These are phyloP conservation scores for Santalum album DNA, from an alignment of 164 flowering plant genomes.

Conservation along the genomic window DNA sequence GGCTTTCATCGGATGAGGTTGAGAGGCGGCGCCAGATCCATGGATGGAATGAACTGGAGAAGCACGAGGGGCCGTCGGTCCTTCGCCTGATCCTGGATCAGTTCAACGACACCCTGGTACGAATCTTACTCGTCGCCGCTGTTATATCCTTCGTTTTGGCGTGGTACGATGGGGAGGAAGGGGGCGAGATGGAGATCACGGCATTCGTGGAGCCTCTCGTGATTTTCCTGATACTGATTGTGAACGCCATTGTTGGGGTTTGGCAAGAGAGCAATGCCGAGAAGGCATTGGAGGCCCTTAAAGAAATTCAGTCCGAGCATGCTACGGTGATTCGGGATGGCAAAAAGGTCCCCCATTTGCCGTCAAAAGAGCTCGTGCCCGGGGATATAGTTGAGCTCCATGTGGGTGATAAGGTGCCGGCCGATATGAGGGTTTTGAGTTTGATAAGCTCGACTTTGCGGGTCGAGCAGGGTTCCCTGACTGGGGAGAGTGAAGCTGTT, in stretches of 20 bases:
- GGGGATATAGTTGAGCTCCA: conserved; percentile 50
- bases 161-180: conserved; percentile 44
- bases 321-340: conserved; percentile 36
- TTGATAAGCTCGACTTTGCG: conserved; percentile 41
- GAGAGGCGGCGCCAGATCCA: conserved; percentile 16
- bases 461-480: conserved; percentile 42
- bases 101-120: conserved; percentile 43
- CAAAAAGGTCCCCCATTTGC: conserved; percentile 15
- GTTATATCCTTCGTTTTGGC: conserved; percentile 44
- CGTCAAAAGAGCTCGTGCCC: conserved; percentile 40
- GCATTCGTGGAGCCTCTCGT: conserved; percentile 54
- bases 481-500: conserved; percentile 54
- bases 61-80: conserved; percentile 39
- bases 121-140: conserved; percentile 41
- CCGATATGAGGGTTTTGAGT: conserved; percentile 43
- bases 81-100: conserved; percentile 35
- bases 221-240: conserved; percentile 42
- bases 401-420: conserved; percentile 49
- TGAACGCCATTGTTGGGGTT: conserved; percentile 49
- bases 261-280: conserved; percentile 60
- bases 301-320: conserved; percentile 46
- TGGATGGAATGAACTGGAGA: conserved; percentile 46
- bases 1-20: conserved; percentile 15
- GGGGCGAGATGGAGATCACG: conserved; percentile 41
- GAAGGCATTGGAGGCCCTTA: conserved; percentile 44